Evolutionary conservation across 2,329 filamentous ascomycete species (phyloP).

Genomic region (Endocalyx cinctus): DNA sequence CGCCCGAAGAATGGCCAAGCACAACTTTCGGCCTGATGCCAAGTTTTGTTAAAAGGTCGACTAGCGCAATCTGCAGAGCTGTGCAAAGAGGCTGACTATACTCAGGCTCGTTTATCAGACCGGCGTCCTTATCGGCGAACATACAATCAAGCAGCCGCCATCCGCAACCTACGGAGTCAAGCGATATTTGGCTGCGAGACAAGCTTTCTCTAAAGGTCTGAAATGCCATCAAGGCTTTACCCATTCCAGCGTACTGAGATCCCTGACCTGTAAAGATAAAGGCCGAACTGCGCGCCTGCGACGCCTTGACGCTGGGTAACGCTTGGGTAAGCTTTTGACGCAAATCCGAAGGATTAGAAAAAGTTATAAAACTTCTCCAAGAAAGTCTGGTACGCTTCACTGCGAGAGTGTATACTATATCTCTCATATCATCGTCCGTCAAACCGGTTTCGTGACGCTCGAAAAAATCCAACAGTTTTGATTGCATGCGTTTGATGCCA

Average conservation of each 20-base stretch:
- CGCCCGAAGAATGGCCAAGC: conserved; percentile 1
- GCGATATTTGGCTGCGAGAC: not conserved
- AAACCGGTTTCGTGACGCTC: not conserved
- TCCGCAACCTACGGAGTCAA: not conserved
- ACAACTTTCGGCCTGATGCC: not conserved
- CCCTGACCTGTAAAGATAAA: not conserved
- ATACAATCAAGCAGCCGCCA: not conserved
- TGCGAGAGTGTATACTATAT: not conserved
- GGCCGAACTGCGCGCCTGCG: not conserved
- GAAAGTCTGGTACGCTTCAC: not conserved
- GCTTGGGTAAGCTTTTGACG: not conserved
- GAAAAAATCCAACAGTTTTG: not conserved
- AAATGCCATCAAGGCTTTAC: not conserved
- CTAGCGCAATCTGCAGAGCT: conserved; percentile 1
- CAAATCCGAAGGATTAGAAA: not conserved
- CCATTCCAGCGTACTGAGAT: not conserved
- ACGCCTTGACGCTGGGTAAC: not conserved
- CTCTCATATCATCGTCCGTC: not conserved
- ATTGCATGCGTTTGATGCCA: not conserved
- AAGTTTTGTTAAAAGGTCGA: not conserved
- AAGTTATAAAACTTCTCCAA: not conserved
- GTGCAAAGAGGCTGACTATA: conserved; percentile 1
- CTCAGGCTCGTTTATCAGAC: not conserved
- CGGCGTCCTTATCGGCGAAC: not conserved
- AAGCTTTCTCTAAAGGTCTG: not conserved